Base-by-base conservation (phyloP, 1,284 basidiomycete species). In the Agroathelia rolfsii region DNA sequence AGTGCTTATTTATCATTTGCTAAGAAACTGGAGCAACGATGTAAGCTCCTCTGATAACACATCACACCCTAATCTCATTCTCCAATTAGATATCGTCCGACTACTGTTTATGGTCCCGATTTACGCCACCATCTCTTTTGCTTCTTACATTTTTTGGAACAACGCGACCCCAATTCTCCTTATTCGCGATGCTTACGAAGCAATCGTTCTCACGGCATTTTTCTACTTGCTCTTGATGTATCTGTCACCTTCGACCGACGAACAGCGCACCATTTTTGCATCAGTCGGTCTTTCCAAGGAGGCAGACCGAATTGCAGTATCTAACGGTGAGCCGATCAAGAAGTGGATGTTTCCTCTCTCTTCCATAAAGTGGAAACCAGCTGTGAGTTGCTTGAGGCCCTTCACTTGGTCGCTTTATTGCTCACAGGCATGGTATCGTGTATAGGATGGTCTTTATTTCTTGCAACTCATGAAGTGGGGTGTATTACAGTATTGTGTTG, bases 391-490 rank as follows among this genome's bases (percentile, higher is more conserved):
- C 9, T 15, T 24, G 18, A 30, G n/a, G n/a, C n/a, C n/a, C n/a
- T 17, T 28, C 27, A 13, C 21, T 12, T 27, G 27, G 27, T 32
- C 17, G 18, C n/a, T 7, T 23, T 21, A 26, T 18, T 14, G 6
- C 18, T 16, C 32, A 28, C 31, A n/a, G n/a, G n/a, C n/a, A n/a
- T n/a, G n/a, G n/a, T n/a, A n/a, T n/a, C 13, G 36, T 15, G 22
- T 23, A n/a, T 19, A 76, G 69, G 73, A 78, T 45, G 78, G 74
- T 0, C 52, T 84, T 11, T 74, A 76, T 42, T 85, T 85, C 46
- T 53, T 87, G 23, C 80, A 83, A 49, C 51, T 80, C 29, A 81
- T 82, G 74, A 86, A 85, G 54, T 81, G 81, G 72, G 75, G 72
- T 12, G 72, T 87, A 7, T 58, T 85, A n/a, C 84, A 88, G 48